A percentile compares a stretch with the other conserved stretches of the same genome.
Conservation (phyloP, 179 eudicot species). For the Beta lomatogona region DNA sequence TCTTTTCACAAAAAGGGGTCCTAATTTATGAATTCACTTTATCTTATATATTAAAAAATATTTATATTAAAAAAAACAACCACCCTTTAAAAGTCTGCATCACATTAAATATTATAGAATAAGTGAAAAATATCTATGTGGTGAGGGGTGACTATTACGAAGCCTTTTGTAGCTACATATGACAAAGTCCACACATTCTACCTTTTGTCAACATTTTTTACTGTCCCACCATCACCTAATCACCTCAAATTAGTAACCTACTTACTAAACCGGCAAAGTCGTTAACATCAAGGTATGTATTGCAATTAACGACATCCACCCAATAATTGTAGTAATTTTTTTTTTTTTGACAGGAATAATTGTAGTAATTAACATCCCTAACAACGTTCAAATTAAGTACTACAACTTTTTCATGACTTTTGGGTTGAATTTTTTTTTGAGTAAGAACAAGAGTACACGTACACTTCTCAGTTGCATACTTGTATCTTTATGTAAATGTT, state of each 20-base stretch:
- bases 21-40: too few species aligned
- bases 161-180: not conserved
- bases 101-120: too few species aligned
- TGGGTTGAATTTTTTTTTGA: too few species aligned
- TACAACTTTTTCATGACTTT: not conserved
- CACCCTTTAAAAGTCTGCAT: too few species aligned
- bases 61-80: too few species aligned
- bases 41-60: too few species aligned
- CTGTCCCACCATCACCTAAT: conserved; percentile 6
- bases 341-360: too few species aligned
- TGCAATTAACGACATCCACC: conserved; percentile 7
- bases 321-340: conserved; percentile 6
- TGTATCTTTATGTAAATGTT: conserved; percentile 12
- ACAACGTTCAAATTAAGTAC: not conserved
- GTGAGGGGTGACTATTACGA: not conserved
- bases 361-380: not conserved
- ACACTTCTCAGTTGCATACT: conserved; percentile 22
- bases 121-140: too few species aligned
- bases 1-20: too few species aligned
- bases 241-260: conserved; percentile 8
- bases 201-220: conserved; percentile 9
- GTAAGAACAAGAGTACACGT: conserved; percentile 15
- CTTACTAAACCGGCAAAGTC: conserved; percentile 1
- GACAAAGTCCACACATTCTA: not conserved
- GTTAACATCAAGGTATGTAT: not conserved